Percentiles rank a stretch among this genome's conserved stretches.
phyloP scores from a whole-genome alignment of 345 rosid species.

The Diplotaxis tenuifolia region DNA sequence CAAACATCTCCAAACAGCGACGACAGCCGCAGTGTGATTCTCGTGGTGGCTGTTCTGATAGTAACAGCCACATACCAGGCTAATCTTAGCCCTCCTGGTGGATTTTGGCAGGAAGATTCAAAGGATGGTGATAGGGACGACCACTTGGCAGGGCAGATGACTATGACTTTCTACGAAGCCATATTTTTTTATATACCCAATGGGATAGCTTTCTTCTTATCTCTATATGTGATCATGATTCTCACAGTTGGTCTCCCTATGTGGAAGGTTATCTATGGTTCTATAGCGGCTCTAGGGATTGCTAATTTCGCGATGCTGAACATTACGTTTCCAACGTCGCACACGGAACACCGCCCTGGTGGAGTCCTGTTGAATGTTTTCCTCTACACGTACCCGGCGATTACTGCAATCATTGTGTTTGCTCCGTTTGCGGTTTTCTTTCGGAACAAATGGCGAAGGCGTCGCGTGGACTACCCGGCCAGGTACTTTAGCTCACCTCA shows the following conservation, averaged over 20 bases:
- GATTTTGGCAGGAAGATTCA: slow-evolving; percentile 26
- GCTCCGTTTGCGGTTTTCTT: background rate
- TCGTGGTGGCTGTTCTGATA: slow-evolving; percentile 42
- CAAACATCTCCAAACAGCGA: background rate
- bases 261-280: slow-evolving; percentile 5
- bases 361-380: background rate
- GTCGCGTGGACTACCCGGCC: slow-evolving; percentile 1
- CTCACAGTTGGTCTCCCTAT: slow-evolving; percentile 24
- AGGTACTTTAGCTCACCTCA: slow-evolving; percentile 8
- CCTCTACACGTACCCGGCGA: background rate
- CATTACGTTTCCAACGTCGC: background rate
- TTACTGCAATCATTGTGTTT: background rate
- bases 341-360: background rate
- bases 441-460: background rate
- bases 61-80: slow-evolving; percentile 43
- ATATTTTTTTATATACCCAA: background rate
- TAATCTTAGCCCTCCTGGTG: slow-evolving; percentile 33
- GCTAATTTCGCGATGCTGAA: background rate
- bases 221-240: slow-evolving; percentile 7
- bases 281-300: background rate
- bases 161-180: background rate
- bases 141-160: slow-evolving; percentile 21
- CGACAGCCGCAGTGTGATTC: background rate
- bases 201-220: slow-evolving; percentile 19
- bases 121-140: background rate